phyloP scores from a whole-genome alignment of 768 basidiomycete genomes.

The Boletus edulis region DNA sequence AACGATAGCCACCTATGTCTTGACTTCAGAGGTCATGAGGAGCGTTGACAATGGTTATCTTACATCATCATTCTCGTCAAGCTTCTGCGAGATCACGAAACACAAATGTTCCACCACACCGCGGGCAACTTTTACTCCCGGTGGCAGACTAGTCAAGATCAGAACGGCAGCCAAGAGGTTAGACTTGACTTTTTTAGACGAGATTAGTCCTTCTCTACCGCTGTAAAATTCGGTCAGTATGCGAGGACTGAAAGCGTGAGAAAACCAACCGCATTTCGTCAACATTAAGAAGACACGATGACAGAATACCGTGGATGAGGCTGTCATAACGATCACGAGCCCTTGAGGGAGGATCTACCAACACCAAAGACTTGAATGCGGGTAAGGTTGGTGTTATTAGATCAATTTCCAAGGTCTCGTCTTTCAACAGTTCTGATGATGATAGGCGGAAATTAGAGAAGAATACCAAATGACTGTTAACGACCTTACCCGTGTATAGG shows the following conservation, averaged over 20 bases:
- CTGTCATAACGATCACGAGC: constrained; percentile 53
- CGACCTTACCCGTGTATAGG: constrained; percentile 65
- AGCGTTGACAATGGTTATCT: constrained; percentile 13
- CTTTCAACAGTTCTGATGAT: constrained; percentile 71
- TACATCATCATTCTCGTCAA: constrained; percentile 70
- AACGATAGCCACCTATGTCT: constrained; percentile 66
- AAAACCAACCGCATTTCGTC: constrained; percentile 84
- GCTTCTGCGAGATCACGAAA: constrained; percentile 78
- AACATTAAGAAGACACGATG: constrained; percentile 78
- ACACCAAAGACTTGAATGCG: constrained; percentile 72
- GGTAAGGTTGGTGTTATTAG: constrained; percentile 79
- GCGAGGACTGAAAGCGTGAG: background rate
- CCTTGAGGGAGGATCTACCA: constrained; percentile 41
- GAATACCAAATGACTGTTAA: background rate
- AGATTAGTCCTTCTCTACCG: constrained; percentile 74
- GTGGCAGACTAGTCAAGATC: constrained; percentile 75
- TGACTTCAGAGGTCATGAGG: constrained; percentile 1
- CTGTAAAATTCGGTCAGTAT: constrained; percentile 38
- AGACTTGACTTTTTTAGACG: constrained; percentile 81
- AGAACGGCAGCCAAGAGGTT: constrained; percentile 87
- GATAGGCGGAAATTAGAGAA: background rate
- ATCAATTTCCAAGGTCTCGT: constrained; percentile 79
- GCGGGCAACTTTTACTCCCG: constrained; percentile 63
- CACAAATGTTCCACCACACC: constrained; percentile 82
- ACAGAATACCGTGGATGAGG: constrained; percentile 78